Percentiles rank a stretch among this genome's conserved stretches.
Evolutionary conservation across 345 rosid species (phyloP).

Genomic region (Eucalyptus pauciflora): DNA sequence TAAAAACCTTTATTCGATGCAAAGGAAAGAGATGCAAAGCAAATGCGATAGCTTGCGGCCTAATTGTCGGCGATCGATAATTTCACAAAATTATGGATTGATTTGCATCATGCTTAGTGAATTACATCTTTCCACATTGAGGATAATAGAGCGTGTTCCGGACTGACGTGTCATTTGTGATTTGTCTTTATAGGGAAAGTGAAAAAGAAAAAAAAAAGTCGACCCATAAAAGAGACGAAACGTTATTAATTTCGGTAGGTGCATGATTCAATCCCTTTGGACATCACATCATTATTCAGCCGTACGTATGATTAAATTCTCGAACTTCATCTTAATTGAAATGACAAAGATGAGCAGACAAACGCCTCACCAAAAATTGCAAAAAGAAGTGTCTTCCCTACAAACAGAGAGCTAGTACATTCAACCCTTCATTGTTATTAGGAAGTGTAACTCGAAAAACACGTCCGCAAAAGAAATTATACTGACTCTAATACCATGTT

Average conservation of each 20-base stretch:
- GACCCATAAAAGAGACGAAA: not conserved
- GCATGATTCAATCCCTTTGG: not conserved
- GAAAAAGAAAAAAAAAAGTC: not conserved
- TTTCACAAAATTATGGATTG: not conserved
- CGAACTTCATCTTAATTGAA: not conserved
- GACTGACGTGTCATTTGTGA: rapidly evolving
- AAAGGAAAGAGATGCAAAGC: not conserved
- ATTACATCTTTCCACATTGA: not conserved
- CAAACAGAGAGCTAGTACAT: not conserved
- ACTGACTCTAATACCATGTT: rapidly evolving
- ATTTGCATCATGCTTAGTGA: not conserved
- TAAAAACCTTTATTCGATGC: not conserved
- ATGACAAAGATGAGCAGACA: not conserved
- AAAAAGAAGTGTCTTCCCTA: not conserved
- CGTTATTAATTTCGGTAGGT: not conserved
- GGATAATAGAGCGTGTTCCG: not conserved
- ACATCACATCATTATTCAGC: not conserved
- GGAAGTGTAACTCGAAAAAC: not conserved
- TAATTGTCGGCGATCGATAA: not conserved
- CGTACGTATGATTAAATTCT: not conserved
- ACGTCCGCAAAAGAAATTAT: rapidly evolving
- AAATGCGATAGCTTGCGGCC: not conserved
- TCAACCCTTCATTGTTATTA: not conserved
- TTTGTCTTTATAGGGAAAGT: not conserved
- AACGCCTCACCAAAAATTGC: not conserved